Evolutionary conservation across 768 basidiomycete species (phyloP).

Genomic region (Auriculariales sp.): DNA sequence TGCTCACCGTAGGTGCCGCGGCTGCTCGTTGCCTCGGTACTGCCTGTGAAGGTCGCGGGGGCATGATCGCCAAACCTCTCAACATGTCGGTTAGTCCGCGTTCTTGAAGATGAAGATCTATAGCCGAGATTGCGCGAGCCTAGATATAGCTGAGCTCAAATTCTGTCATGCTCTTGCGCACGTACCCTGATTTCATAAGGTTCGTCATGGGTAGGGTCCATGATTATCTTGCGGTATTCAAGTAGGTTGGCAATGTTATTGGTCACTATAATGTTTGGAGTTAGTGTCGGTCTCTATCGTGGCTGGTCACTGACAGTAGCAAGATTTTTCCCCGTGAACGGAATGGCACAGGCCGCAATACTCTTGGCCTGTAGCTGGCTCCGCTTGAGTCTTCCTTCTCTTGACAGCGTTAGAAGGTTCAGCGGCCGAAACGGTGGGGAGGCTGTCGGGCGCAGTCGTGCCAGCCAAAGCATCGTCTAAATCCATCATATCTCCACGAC

Average conservation of each 20-base stretch:
- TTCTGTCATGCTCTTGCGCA: slow-evolving; percentile 5
- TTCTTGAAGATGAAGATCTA: slow-evolving; percentile 45
- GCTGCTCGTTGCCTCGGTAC: no score
- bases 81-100: slow-evolving; percentile 45
- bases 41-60: no score
- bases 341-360: slow-evolving; percentile 50
- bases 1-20: no score
- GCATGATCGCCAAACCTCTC: slow-evolving; percentile 21
- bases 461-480: background rate
- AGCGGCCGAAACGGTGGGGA: background rate
- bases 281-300: no score
- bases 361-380: background rate
- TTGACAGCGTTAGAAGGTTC: slow-evolving; percentile 5
- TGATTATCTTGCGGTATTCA: slow-evolving; percentile 53
- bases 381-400: background rate
- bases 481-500: background rate
- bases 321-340: slow-evolving; percentile 33
- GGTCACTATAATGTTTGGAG: no score
- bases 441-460: background rate
- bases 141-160: slow-evolving; percentile 15
- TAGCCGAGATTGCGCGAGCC: slow-evolving; percentile 51
- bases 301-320: no score
- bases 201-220: slow-evolving; percentile 51
- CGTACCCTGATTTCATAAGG: slow-evolving; percentile 48
- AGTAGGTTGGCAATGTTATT: slow-evolving; percentile 48